Percentiles rank a stretch among this genome's conserved stretches.
Evolutionary conservation across 2,329 filamentous ascomycete genomes (phyloP).

Genomic region (Verticillium albo-atrum): DNA sequence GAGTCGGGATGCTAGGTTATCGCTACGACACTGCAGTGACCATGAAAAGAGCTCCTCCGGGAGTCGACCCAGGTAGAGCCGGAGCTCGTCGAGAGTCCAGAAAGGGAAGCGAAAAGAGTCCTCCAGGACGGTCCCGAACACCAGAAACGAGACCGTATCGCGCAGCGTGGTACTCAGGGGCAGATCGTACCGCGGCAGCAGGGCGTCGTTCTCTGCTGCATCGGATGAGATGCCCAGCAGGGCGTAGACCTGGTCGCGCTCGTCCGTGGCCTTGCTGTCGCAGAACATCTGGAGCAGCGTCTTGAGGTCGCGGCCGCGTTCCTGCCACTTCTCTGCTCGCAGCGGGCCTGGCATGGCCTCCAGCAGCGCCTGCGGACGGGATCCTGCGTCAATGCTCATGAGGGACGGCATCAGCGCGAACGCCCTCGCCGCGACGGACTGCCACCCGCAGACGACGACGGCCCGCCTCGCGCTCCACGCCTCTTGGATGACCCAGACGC

Average conservation of each 20-base stretch:
- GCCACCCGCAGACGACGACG: not conserved
- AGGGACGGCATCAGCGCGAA: not conserved
- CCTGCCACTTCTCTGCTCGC: not conserved
- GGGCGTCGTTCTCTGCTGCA: not conserved
- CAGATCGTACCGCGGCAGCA: not conserved
- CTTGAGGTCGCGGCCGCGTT: not conserved
- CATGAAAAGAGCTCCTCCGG: not conserved
- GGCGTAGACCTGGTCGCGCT: constrained; percentile 2
- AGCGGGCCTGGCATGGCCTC: constrained; percentile 1
- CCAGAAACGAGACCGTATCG: not conserved
- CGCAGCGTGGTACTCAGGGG: not conserved
- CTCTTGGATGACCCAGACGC: constrained; percentile 7
- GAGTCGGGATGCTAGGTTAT: not conserved
- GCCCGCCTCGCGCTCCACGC: not conserved
- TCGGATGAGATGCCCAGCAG: constrained; percentile 2
- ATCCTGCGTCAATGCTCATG: not conserved
- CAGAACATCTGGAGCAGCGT: not conserved
- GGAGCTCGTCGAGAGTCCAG: not conserved
- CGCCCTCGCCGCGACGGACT: not conserved
- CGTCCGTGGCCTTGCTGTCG: not conserved
- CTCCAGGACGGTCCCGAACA: not conserved
- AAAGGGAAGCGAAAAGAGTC: not conserved
- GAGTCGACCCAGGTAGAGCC: not conserved
- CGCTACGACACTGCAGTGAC: not conserved
- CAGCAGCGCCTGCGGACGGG: not conserved